These are phyloP conservation scores for Aspergillus neotritici DNA, from an alignment of 2,329 filamentous ascomycete species.

Conservation along the genomic window DNA sequence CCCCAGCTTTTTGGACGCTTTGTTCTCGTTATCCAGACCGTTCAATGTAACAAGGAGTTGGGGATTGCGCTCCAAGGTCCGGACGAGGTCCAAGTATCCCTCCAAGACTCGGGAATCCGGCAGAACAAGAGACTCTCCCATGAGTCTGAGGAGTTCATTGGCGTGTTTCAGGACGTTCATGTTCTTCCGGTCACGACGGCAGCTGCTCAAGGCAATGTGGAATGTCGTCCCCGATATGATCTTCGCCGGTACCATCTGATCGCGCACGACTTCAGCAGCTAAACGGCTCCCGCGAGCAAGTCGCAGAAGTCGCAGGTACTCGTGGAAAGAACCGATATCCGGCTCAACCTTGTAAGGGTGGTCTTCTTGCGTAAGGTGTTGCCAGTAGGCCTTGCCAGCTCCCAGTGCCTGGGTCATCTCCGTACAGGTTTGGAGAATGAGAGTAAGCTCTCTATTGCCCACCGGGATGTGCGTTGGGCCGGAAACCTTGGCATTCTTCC, in stretches of 20 bases:
- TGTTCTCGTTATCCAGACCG: conserved; percentile 19
- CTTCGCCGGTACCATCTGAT: conserved; percentile 45
- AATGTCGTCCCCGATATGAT: conserved; percentile 53
- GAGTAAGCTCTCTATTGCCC: conserved; percentile 56
- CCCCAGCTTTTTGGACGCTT: conserved; percentile 13
- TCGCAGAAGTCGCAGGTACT: conserved; percentile 63
- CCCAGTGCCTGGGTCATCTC: conserved; percentile 55
- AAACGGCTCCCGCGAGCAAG: conserved; percentile 60
- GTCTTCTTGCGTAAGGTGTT: conserved; percentile 54
- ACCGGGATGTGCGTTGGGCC: conserved; percentile 40
- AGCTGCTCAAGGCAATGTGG: conserved; percentile 67
- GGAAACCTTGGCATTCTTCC: not conserved
- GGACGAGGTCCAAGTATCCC: conserved; percentile 26
- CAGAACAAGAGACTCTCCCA: conserved; percentile 40
- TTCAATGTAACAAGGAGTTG: conserved; percentile 24
- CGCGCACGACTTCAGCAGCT: conserved; percentile 54
- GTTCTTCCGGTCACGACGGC: conserved; percentile 71
- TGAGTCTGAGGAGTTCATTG: conserved; percentile 58
- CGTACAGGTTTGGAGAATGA: conserved; percentile 60
- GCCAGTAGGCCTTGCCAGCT: conserved; percentile 72
- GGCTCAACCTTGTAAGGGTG: conserved; percentile 56
- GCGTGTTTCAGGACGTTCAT: conserved; percentile 61
- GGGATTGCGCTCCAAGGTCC: conserved; percentile 21
- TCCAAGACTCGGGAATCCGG: conserved; percentile 27
- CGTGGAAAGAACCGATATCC: conserved; percentile 64